phyloP scores from a whole-genome alignment of 2,329 filamentous ascomycete genomes.

The Albifimbria verrucaria region DNA sequence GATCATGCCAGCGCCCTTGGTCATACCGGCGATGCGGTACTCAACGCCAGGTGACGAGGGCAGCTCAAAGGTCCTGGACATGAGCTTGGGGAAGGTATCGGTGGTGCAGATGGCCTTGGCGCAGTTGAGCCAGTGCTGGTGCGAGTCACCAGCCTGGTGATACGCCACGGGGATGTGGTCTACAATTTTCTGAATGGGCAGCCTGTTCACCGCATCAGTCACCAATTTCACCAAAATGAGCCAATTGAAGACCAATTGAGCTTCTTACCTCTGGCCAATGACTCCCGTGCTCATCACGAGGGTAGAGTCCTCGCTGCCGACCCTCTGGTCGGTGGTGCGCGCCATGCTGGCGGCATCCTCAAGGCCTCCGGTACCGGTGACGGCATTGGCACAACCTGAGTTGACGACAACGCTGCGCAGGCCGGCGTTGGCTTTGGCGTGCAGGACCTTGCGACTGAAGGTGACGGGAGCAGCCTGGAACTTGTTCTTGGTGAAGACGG shows the following conservation, averaged over 20 bases:
- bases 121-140: constrained; percentile 82
- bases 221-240: constrained; percentile 3
- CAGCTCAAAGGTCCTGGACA: constrained; percentile 79
- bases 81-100: constrained; percentile 95
- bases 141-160: constrained; percentile 65
- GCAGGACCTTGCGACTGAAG: constrained; percentile 71
- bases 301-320: constrained; percentile 54
- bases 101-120: constrained; percentile 96
- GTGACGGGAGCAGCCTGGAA: constrained; percentile 96
- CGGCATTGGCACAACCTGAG: constrained; percentile 94
- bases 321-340: constrained; percentile 64
- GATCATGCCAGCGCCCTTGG: constrained; percentile 98
- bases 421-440: constrained; percentile 62
- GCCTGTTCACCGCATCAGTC: constrained; percentile 39
- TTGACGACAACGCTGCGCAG: constrained; percentile 86
- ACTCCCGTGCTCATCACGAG: constrained; percentile 98
- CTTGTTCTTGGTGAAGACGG: constrained; percentile 96
- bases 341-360: constrained; percentile 89
- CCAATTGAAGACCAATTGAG: constrained; percentile 4
- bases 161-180: constrained; percentile 76
- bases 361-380: constrained; percentile 85
- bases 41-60: constrained; percentile 72
- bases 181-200: constrained; percentile 89
- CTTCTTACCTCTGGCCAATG: constrained; percentile 77
- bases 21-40: constrained; percentile 90